Conservation (phyloP, 148 eudicot genomes). For the Oxyria digyna region DNA sequence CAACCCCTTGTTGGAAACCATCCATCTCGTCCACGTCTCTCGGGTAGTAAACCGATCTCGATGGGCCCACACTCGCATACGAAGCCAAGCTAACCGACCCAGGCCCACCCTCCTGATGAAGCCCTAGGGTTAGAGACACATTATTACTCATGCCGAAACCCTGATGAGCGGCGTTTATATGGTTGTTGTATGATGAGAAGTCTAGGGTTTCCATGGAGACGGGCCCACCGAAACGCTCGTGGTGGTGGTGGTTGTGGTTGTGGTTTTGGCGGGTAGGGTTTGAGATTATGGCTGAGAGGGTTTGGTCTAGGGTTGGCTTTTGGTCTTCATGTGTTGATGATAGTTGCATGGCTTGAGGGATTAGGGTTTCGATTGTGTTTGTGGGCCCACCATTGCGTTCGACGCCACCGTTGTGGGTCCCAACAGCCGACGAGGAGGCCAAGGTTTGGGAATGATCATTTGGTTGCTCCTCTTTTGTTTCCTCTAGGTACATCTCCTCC, state of each 20-base stretch:
- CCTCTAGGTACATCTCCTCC: conserved; percentile 95
- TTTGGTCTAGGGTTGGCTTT: conserved; percentile 59
- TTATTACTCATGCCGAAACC: conserved; percentile 21
- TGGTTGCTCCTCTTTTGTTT: conserved; percentile 45
- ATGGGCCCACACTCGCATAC: conserved; percentile 30
- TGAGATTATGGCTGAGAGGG: conserved; percentile 61
- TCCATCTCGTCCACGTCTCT: conserved; percentile 22
- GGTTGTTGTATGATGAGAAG: conserved; percentile 51
- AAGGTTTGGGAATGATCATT: conserved; percentile 27
- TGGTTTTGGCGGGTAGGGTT: conserved; percentile 8
- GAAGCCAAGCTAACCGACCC: conserved; percentile 54
- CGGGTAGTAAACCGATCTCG: conserved; percentile 46
- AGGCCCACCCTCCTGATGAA: conserved; percentile 71
- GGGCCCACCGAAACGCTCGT: conserved; percentile 4
- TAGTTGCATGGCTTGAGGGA: not conserved
- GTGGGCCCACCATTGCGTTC: conserved; percentile 9
- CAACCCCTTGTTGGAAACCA: too few relatives aligned
- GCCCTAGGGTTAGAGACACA: conserved; percentile 79
- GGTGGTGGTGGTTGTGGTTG: conserved; percentile 1
- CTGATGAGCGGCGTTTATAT: conserved; percentile 17
- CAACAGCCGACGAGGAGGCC: conserved; percentile 1
- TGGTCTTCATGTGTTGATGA: conserved; percentile 25
- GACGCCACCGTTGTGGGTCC: not conserved
- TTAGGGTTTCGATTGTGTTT: conserved; percentile 10
- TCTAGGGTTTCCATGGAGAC: conserved; percentile 16